Evolutionary conservation across 2,329 filamentous ascomycete genomes (phyloP), one percentile per base, ranked within the genome.

Genomic region (Pyrenochaeta sp.): DNA sequence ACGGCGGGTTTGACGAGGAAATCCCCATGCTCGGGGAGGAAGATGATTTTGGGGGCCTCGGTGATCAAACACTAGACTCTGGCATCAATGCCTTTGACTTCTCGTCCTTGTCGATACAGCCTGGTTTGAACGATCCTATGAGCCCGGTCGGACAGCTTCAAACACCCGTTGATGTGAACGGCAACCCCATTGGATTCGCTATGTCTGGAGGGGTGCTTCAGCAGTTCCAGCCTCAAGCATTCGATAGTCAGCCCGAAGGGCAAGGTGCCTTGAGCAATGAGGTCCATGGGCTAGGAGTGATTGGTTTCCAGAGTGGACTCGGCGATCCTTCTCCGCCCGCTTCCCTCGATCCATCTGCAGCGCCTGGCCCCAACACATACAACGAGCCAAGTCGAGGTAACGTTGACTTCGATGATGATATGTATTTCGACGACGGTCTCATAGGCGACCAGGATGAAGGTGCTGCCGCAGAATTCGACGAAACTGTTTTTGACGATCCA

Each of bases 371-470:
- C 7, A 43, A 30, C 9, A 50, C 49, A n/a, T 54, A 64, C 39
- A 50, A 65, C 7, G 48, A 62, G 34, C 50, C 49, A 30, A 54
- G 52, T 39, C 54, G 58, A 30, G 58, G 43, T 19, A 44, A 58
- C 2, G n/a, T 61, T 12, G 66, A 67, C 47, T 62, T 75, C 15
- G 77, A 50, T 24, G 83, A 86, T 64, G 89, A 91, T 62, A 78
- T 91, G 30, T 91, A 91, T 72, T 92, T 89, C 68, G 88, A 90
- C 61, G 87, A 88, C 68, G 88, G 88, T 2, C 76, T 87, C 64
- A 82, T 84, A 13, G 83, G 85, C 48, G 83, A 82, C 56, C 76
- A 86, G 68, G 82, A 82, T 19, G 72, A 68, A 8, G 69, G 75
- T 5, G 85, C 89, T 28, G 81, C 82, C 1, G 79, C 80, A 0